Evolutionary conservation across 805 yeast species (phyloP).

Genomic region (Schizosaccharomyces pombe): DNA sequence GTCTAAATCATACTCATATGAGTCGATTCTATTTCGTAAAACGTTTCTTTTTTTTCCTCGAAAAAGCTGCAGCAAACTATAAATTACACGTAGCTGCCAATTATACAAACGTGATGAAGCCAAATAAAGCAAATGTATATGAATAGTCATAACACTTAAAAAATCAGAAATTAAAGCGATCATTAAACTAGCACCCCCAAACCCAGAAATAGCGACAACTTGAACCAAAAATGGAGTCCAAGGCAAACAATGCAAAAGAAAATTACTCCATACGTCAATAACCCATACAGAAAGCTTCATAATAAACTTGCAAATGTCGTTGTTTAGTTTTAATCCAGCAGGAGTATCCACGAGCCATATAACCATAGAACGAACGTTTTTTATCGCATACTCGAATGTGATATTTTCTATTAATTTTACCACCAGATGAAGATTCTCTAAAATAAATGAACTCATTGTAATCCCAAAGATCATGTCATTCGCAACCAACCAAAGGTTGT

Average conservation of each 20-base stretch:
- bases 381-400: not conserved
- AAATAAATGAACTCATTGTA: constrained; percentile 27
- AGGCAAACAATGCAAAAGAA: constrained; percentile 13
- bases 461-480: constrained; percentile 66
- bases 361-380: not conserved
- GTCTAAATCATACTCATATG: constrained; percentile 62
- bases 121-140: constrained; percentile 51
- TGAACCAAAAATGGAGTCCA: constrained; percentile 15
- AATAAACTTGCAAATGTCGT: constrained; percentile 60
- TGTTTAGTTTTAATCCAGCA: constrained; percentile 78
- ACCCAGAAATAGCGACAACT: constrained; percentile 20
- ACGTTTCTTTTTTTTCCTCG: constrained; percentile 75
- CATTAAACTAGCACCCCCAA: constrained; percentile 45
- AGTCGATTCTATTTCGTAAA: constrained; percentile 65
- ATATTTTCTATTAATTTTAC: constrained; percentile 10
- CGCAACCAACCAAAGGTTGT: constrained; percentile 63
- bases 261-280: constrained; percentile 34
- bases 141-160: constrained; percentile 38
- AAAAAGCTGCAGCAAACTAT: constrained; percentile 60
- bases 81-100: constrained; percentile 44
- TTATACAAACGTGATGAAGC: constrained; percentile 58
- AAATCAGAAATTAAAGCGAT: constrained; percentile 45
- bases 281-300: constrained; percentile 80
- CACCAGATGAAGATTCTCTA: constrained; percentile 17
- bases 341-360: constrained; percentile 71